Conservation (phyloP, 768 basidiomycete species). For the Leccinum truebloodii region DNA sequence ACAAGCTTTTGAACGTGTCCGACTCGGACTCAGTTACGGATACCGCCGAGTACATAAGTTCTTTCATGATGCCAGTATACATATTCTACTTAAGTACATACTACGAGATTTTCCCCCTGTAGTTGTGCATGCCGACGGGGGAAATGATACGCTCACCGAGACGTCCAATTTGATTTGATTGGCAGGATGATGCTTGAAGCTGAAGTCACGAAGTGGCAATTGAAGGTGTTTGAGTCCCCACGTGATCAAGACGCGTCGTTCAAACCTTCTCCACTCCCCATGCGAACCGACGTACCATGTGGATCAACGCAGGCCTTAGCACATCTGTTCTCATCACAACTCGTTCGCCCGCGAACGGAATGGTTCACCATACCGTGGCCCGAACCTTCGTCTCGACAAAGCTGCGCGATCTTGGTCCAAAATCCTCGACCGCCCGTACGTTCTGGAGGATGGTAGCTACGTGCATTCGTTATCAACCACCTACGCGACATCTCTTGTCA, state of each 20-base stretch:
- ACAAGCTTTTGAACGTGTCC: too few relatives aligned
- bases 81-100: too few relatives aligned
- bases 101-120: too few relatives aligned
- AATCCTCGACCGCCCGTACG: slow-evolving; percentile 20
- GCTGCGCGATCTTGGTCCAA: slow-evolving; percentile 28
- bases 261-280: background rate
- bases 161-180: too few relatives aligned
- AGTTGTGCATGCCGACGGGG: too few relatives aligned
- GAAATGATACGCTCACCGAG: too few relatives aligned
- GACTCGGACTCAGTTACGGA: too few relatives aligned
- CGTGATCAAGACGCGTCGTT: slow-evolving; percentile 22
- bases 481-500: slow-evolving; percentile 20
- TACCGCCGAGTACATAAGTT: too few relatives aligned
- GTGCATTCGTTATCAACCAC: slow-evolving; percentile 28
- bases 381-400: slow-evolving; percentile 28
- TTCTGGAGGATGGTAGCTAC: slow-evolving; percentile 29
- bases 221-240: slow-evolving; percentile 1
- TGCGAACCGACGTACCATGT: slow-evolving; percentile 17
- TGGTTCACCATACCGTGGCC: slow-evolving; percentile 30
- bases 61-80: too few relatives aligned
- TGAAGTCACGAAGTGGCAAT: too few relatives aligned
- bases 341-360: slow-evolving; percentile 28
- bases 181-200: too few relatives aligned
- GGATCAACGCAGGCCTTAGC: slow-evolving; percentile 30
- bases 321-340: slow-evolving; percentile 28